Evolutionary conservation across 495 filamentous ascomycete species (phyloP).

Genomic region (Lasiosphaeria miniovina): DNA sequence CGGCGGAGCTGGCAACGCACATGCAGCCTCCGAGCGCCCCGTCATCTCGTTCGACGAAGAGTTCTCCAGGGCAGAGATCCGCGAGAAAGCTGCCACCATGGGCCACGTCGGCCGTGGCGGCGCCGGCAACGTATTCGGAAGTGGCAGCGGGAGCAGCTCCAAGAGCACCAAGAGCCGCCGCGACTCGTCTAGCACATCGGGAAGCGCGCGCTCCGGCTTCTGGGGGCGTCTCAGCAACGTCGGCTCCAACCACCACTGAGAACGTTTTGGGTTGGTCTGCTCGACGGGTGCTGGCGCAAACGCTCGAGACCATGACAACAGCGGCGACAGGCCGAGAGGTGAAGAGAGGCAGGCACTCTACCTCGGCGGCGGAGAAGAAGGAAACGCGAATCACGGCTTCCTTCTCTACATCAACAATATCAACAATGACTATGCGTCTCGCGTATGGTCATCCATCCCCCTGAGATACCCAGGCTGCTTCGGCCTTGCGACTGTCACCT

Average conservation of each 20-base stretch:
- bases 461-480: no score
- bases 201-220: constrained; percentile 24
- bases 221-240: constrained; percentile 26
- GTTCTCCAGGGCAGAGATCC: constrained; percentile 59
- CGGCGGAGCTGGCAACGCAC: constrained; percentile 87
- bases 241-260: constrained; percentile 9
- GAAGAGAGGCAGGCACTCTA: no score
- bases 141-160: constrained; percentile 13
- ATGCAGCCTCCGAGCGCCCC: constrained; percentile 59
- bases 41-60: constrained; percentile 94
- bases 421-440: no score
- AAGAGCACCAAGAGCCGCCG: constrained; percentile 28
- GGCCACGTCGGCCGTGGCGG: constrained; percentile 84
- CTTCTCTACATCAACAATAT: no score
- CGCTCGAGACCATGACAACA: no score
- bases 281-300: background rate
- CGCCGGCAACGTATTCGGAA: constrained; percentile 68
- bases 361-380: no score
- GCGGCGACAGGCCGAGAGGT: no score
- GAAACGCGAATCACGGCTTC: no score
- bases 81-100: constrained; percentile 56
- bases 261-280: background rate
- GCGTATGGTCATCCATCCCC: no score
- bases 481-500: no score
- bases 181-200: constrained; percentile 31